phyloP scores from a whole-genome alignment of 805 yeast genomes.

The Saccharomycopsis schoenii region DNA sequence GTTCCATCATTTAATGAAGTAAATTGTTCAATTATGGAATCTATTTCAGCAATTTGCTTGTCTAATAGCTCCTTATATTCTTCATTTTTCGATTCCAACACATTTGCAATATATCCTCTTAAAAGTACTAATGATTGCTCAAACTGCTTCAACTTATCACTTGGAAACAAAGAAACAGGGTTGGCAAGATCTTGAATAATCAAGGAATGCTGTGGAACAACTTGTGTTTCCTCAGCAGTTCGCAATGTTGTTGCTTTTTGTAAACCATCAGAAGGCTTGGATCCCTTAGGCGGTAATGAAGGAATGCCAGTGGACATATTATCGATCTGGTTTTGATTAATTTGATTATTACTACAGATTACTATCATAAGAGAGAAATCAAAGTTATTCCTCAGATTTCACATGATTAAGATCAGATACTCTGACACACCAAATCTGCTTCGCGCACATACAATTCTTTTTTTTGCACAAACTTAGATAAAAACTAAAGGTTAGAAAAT shows the following conservation, averaged over 20 bases:
- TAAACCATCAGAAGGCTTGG: not conserved
- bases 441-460: not conserved
- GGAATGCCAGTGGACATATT: not conserved
- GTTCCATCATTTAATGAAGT: conserved; percentile 1
- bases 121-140: not conserved
- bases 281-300: not conserved
- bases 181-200: not conserved
- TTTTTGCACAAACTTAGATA: not conserved
- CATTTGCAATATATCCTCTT: conserved; percentile 4
- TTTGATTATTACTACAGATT: not conserved
- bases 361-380: too few species aligned
- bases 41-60: conserved; percentile 2
- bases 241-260: not conserved
- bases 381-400: too few species aligned
- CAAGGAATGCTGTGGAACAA: not conserved
- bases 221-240: not conserved
- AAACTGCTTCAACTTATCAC: conserved; percentile 9
- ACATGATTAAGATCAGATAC: not conserved
- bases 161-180: conserved; percentile 8
- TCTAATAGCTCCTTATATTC: conserved; percentile 1
- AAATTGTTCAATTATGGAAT: conserved; percentile 4
- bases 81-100: not conserved
- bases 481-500: too few species aligned
- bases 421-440: not conserved
- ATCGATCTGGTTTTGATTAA: not conserved